phyloP scores from a whole-genome alignment of 139 green algal species.

The Chlamydomonas sphaeroides region DNA sequence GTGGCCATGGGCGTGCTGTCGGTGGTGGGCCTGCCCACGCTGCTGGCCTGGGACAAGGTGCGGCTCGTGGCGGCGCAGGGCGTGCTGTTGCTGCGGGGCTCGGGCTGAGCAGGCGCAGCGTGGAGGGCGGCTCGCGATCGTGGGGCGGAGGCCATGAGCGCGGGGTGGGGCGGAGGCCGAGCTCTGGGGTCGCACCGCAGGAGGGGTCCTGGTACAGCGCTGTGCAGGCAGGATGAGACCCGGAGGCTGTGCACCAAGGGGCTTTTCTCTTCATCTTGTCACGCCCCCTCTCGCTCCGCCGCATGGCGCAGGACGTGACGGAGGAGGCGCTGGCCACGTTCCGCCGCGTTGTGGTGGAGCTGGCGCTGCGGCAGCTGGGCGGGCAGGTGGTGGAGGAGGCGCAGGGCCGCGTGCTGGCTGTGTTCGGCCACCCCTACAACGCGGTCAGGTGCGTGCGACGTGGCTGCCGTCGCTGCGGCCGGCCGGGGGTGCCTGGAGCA shows the following conservation, averaged over 20 bases:
- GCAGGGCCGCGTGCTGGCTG: constrained; percentile 19
- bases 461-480: too few relatives aligned
- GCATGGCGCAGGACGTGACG: constrained; percentile 2
- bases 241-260: too few relatives aligned
- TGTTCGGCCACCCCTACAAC: constrained; percentile 4
- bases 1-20: not conserved
- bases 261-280: too few relatives aligned
- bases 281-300: not conserved
- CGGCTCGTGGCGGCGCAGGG: too few relatives aligned
- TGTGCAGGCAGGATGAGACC: too few relatives aligned
- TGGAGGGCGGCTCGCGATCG: too few relatives aligned
- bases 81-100: too few relatives aligned
- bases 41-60: constrained; percentile 35
- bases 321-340: constrained; percentile 22
- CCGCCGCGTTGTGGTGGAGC: not conserved
- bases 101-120: too few relatives aligned
- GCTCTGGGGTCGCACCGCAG: too few relatives aligned
- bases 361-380: constrained; percentile 5
- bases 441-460: constrained; percentile 13
- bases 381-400: constrained; percentile 22
- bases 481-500: too few relatives aligned
- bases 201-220: too few relatives aligned
- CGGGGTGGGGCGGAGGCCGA: not conserved
- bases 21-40: constrained; percentile 29
- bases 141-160: too few relatives aligned